Percentiles rank a stretch among this genome's conserved stretches.
phyloP scores from a whole-genome alignment of 108 stramenopile genomes.

The Hondaea fermentalgiana region DNA sequence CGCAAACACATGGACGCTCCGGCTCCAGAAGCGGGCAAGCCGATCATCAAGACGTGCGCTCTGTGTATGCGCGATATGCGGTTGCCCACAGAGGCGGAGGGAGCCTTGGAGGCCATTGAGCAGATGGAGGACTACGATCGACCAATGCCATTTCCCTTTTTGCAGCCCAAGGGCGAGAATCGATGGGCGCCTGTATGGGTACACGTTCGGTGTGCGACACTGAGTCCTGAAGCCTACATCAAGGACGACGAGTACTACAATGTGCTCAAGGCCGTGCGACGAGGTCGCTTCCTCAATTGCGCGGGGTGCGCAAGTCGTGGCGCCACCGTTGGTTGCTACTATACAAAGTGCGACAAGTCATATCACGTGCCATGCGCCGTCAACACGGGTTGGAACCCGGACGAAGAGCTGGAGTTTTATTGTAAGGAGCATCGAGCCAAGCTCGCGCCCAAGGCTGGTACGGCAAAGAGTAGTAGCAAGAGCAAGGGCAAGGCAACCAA shows the following conservation, averaged over 20 bases:
- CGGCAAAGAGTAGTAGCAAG: no score
- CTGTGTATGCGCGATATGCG: neutral
- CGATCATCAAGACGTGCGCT: neutral
- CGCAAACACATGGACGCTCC: neutral
- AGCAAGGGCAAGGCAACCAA: neutral
- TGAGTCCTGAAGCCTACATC: neutral
- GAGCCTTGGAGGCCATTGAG: neutral
- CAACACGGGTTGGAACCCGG: neutral
- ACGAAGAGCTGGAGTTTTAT: neutral
- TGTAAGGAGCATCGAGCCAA: neutral
- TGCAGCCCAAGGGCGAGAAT: neutral
- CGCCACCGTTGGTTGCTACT: neutral
- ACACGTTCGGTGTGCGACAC: neutral
- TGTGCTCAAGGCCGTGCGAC: neutral
- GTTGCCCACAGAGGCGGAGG: neutral
- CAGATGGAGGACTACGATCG: neutral
- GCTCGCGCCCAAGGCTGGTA: neutral
- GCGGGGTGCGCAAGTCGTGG: neutral
- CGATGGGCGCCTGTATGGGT: neutral
- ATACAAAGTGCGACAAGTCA: neutral
- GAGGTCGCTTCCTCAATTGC: neutral
- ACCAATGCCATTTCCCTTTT: neutral
- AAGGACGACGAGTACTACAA: neutral
- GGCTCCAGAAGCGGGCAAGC: neutral
- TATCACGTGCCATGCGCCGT: conserved; percentile 4